Conservation (phyloP, 345 rosid species). For the Microthlaspi erraticum region DNA sequence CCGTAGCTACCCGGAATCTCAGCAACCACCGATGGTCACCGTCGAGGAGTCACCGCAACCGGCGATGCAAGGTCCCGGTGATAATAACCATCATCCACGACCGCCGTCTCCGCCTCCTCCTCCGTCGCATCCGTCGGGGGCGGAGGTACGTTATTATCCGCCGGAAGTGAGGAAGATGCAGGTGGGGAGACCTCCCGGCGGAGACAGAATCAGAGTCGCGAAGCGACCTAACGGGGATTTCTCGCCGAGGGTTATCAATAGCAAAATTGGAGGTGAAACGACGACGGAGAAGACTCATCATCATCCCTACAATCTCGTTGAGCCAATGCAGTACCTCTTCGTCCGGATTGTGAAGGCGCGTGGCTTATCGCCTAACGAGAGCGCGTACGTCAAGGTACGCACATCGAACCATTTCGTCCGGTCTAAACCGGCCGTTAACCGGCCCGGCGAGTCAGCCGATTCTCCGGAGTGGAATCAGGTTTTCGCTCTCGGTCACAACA, state of each 20-base stretch:
- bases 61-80: constrained; percentile 37
- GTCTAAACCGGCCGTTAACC: constrained; percentile 64
- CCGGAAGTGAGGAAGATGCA: constrained; percentile 85
- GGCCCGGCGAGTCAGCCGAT: constrained; percentile 63
- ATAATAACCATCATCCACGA: constrained; percentile 25
- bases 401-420: constrained; percentile 52
- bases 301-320: constrained; percentile 75
- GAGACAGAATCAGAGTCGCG: constrained; percentile 63
- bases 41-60: constrained; percentile 60
- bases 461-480: constrained; percentile 89
- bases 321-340: constrained; percentile 90
- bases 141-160: constrained; percentile 33
- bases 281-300: constrained; percentile 52
- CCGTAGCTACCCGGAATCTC: constrained; percentile 45
- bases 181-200: constrained; percentile 47
- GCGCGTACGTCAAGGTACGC: constrained; percentile 71
- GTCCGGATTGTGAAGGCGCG: constrained; percentile 80
- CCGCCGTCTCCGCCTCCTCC: constrained; percentile 40
- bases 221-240: constrained; percentile 65
- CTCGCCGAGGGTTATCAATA: constrained; percentile 72
- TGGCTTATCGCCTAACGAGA: constrained; percentile 59
- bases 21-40: constrained; percentile 59
- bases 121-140: constrained; percentile 39
- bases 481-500: constrained; percentile 68
- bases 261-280: constrained; percentile 44